Evolutionary conservation across 2,329 filamentous ascomycete genomes (phyloP), one percentile per base, ranked within the genome.

Genomic region (Neonectria sp.): DNA sequence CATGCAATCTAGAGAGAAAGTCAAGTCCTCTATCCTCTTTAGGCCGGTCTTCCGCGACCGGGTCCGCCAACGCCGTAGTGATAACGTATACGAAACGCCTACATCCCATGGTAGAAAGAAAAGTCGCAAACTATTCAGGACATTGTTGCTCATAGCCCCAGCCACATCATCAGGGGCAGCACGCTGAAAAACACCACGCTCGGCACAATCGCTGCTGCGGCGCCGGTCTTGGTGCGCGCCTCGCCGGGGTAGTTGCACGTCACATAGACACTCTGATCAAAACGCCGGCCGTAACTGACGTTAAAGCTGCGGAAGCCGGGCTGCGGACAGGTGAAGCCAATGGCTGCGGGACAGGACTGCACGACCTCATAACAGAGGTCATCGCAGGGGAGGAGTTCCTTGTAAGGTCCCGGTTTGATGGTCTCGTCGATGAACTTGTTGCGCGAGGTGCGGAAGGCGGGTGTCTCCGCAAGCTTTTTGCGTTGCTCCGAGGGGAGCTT

Each of bases 291-390:
- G 55, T 84, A 84, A 56, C 81, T 82, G 31, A 74, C 71, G 9
- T 77, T 71, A 60, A 82, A 84, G 55, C 76, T 78, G 9, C 71
- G 63, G 43, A 79, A 75, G 24, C 73, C 69, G 3, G 78, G 75
- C 37, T 75, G 76, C 6, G 96, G 95, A 81, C 96, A 99, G 1
- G 79, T 82, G 75, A 99, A 98, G 0, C 86, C 85, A 73, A 99
- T 83, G 1, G 86, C 81, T 0, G 94, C 87, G 0, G 96, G 95
- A 81, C 96, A 99, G 77, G 89, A 94, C 81, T 92, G 91, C 12
- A 97, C 93, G 2, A 99, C 86, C 60, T 92, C 89, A 78, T 95
- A 96, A 82, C 96, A 99, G 57, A 98, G 82, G 71, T 97, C 92
- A 68, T 93, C 89, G 76, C 95, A 98, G 0, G 96, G 96, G 9